Percentiles rank a stretch among this genome's conserved stretches.
These are phyloP conservation scores for Tolypocladium endophyticum DNA, from an alignment of 2,329 filamentous ascomycete genomes.

Conservation along the genomic window DNA sequence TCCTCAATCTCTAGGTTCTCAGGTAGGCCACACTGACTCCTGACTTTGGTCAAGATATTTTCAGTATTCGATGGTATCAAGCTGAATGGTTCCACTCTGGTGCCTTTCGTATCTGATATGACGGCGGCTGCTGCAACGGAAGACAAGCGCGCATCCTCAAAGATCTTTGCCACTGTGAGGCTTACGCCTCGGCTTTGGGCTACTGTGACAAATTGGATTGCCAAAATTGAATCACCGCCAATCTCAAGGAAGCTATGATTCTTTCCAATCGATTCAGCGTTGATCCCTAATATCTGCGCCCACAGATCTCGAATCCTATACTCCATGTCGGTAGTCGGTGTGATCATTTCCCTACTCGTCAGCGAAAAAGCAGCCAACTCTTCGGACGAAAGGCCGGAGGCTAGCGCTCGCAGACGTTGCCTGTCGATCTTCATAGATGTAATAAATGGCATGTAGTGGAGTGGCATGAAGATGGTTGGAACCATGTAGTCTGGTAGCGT, in stretches of 20 bases:
- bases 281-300: slow-evolving; percentile 25
- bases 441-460: neutral
- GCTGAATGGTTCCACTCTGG: neutral
- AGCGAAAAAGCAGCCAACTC: neutral
- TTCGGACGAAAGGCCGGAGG: neutral
- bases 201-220: neutral
- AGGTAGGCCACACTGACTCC: neutral
- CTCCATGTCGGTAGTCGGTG: neutral
- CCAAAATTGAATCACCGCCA: slow-evolving; percentile 18
- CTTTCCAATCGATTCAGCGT: neutral
- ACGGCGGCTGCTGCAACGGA: neutral
- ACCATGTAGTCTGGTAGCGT: slow-evolving; percentile 2
- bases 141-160: neutral
- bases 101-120: too few relatives aligned
- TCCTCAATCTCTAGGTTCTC: slow-evolving; percentile 13
- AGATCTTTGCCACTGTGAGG: slow-evolving; percentile 8
- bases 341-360: neutral
- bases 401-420: neutral
- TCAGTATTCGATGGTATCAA: too few relatives aligned
- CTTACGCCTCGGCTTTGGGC: neutral
- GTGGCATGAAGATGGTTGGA: slow-evolving; percentile 1
- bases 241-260: slow-evolving; percentile 15
- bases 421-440: neutral
- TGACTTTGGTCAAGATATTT: too few relatives aligned
- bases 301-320: neutral